phyloP scores from a whole-genome alignment of 108 stramenopile genomes.

The Schizochytrium sp. region DNA sequence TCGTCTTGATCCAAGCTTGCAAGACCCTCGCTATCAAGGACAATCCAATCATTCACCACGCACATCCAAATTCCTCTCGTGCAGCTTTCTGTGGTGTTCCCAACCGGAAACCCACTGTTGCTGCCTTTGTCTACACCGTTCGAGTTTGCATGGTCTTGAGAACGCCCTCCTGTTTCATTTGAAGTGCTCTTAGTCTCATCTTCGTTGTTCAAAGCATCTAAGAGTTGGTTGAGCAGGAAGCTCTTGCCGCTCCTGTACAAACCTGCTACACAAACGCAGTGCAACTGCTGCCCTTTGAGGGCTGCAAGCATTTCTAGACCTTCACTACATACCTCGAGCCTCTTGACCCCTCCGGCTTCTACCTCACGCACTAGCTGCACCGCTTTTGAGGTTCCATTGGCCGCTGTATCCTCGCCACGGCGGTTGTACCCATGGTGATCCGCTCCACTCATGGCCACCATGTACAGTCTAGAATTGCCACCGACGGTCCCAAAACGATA shows the following conservation, averaged over 20 bases:
- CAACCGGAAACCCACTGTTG: slow-evolving; percentile 62
- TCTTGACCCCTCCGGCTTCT: neutral
- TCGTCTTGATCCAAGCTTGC: slow-evolving; percentile 50
- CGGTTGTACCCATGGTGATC: neutral
- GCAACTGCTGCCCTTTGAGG: neutral
- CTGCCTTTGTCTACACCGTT: no score
- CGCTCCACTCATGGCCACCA: neutral
- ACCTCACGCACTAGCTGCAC: slow-evolving; percentile 10
- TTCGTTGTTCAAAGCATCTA: neutral
- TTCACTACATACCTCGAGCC: slow-evolving; percentile 7
- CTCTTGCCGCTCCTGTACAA: slow-evolving; percentile 68
- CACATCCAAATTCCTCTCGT: slow-evolving; percentile 69
- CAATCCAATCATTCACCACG: slow-evolving; percentile 39
- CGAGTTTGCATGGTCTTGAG: neutral
- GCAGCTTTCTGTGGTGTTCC: slow-evolving; percentile 64
- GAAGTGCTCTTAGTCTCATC: no score
- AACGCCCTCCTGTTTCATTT: neutral
- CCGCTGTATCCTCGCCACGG: neutral
- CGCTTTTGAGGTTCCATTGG: neutral
- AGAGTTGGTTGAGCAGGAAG: slow-evolving; percentile 64
- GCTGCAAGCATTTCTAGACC: neutral
- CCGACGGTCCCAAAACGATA: no score
- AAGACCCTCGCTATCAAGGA: slow-evolving; percentile 70
- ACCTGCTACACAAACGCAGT: slow-evolving; percentile 56
- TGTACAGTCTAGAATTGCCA: neutral